phyloP scores from a whole-genome alignment of 2,329 filamentous ascomycete species.

The Aaosphaeria arxii region DNA sequence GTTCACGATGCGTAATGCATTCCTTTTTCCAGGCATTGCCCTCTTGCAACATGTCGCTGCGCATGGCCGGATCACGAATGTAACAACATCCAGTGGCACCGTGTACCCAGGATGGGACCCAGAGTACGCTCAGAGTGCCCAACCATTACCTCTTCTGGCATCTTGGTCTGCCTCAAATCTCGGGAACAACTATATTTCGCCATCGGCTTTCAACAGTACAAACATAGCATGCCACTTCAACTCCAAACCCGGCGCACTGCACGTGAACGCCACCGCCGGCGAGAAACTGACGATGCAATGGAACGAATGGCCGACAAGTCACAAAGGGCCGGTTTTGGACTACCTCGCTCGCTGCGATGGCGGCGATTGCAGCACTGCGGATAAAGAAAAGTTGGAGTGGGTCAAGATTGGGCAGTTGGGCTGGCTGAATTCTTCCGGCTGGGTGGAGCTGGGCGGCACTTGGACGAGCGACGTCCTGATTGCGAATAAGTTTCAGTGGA shows the following conservation, averaged over 20 bases:
- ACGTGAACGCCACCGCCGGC: conserved; percentile 56
- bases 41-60: conserved; percentile 8
- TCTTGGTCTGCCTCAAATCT: conserved; percentile 23
- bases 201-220: conserved; percentile 18
- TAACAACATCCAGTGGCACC: conserved; percentile 14
- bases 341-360: conserved; percentile 29
- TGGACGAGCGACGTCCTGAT: conserved; percentile 33
- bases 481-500: conserved; percentile 45
- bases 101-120: conserved; percentile 25
- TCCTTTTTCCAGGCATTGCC: background rate
- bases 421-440: conserved; percentile 21
- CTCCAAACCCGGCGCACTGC: conserved; percentile 49
- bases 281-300: conserved; percentile 51
- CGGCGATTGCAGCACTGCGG: conserved; percentile 13
- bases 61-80: conserved; percentile 22
- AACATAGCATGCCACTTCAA: conserved; percentile 58
- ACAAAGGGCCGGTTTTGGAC: conserved; percentile 31
- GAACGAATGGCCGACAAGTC: conserved; percentile 42
- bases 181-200: conserved; percentile 21
- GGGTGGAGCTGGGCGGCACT: conserved; percentile 15
- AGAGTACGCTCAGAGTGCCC: conserved; percentile 4
- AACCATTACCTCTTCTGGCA: conserved; percentile 9
- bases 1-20: background rate
- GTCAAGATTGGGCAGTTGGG: conserved; percentile 32
- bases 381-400: conserved; percentile 20